Evolutionary conservation across 352 stramenopile genomes (phyloP).

Genomic region (Globisporangium middletonii): DNA sequence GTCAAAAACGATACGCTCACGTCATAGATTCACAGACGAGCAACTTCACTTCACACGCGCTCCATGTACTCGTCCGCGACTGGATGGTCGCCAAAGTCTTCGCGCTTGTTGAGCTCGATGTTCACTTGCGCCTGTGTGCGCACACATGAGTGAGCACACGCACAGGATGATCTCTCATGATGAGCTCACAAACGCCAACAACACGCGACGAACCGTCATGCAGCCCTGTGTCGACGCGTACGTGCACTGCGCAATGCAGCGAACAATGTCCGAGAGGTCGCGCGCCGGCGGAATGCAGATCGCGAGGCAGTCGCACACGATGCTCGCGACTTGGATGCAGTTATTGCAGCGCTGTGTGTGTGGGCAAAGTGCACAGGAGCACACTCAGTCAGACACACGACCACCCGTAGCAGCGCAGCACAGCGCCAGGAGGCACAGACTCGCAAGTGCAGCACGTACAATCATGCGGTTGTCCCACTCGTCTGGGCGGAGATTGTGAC

Average conservation of each 20-base stretch:
- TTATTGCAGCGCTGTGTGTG: conserved; percentile 84
- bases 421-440: background rate
- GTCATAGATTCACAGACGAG: no score
- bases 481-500: conserved; percentile 87
- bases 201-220: conserved; percentile 84
- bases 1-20: background rate
- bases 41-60: conserved; percentile 29
- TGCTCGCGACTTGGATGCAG: conserved; percentile 81
- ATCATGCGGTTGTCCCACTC: conserved; percentile 94
- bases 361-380: background rate
- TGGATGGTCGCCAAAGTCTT: conserved; percentile 33
- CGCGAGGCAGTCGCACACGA: conserved; percentile 72
- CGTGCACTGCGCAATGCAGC: conserved; percentile 88
- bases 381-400: conserved; percentile 2
- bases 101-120: conserved; percentile 87
- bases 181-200: background rate
- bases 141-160: background rate
- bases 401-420: background rate
- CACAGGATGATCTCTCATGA: no score
- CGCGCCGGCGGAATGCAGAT: conserved; percentile 61
- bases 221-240: conserved; percentile 90
- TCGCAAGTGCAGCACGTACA: conserved; percentile 23
- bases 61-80: conserved; percentile 59
- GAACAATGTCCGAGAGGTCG: conserved; percentile 76
- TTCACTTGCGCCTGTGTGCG: conserved; percentile 76